Conservation (phyloP, 345 rosid genomes). For the Euclidium syriacum region DNA sequence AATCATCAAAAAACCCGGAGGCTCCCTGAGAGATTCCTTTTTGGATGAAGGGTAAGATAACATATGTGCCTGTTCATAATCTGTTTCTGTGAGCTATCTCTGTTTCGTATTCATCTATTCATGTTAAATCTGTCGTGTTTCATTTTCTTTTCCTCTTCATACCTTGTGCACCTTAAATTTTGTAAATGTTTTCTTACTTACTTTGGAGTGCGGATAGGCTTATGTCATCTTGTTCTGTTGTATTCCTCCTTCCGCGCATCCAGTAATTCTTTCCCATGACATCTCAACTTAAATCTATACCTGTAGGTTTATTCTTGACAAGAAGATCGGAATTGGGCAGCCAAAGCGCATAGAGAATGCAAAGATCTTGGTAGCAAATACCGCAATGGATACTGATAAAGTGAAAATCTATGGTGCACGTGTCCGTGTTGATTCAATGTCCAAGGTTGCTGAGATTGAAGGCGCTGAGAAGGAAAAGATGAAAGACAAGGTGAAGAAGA, state of each 20-base stretch:
- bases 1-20: slow-evolving; percentile 97
- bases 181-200: background rate
- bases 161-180: background rate
- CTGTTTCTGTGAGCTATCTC: background rate
- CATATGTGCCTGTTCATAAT: background rate
- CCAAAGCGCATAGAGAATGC: slow-evolving; percentile 96
- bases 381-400: slow-evolving; percentile 99
- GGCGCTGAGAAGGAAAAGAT: slow-evolving; percentile 99
- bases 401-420: slow-evolving; percentile 99
- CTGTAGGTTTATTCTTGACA: slow-evolving; percentile 91
- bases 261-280: background rate
- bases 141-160: background rate
- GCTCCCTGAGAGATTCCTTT: slow-evolving; percentile 88
- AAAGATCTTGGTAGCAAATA: slow-evolving; percentile 92
- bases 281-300: slow-evolving; percentile 5
- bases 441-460: slow-evolving; percentile 95
- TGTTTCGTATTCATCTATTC: background rate
- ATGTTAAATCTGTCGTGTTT: background rate
- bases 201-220: background rate
- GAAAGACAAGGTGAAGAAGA: slow-evolving; percentile 97
- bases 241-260: background rate
- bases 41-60: slow-evolving; percentile 91
- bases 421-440: slow-evolving; percentile 97
- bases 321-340: slow-evolving; percentile 97
- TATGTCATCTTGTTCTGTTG: background rate